Evolutionary conservation across 352 stramenopile genomes (phyloP).

Genomic region (Pythium phragmitis): DNA sequence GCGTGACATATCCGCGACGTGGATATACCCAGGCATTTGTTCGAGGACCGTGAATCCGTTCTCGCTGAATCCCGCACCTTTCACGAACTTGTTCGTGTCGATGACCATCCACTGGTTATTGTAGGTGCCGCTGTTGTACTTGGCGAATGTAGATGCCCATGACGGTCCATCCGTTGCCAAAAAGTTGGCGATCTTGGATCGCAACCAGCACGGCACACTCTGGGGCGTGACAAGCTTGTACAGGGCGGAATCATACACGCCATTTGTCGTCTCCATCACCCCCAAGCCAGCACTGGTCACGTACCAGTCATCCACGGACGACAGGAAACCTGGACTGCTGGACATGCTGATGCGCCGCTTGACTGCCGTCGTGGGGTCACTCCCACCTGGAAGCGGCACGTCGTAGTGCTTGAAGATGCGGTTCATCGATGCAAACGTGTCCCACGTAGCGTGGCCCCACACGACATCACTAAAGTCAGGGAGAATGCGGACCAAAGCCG

Average conservation of each 20-base stretch:
- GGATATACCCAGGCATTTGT: constrained; percentile 62
- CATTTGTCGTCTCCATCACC: constrained; percentile 75
- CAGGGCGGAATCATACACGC: constrained; percentile 50
- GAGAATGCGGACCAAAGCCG: constrained; percentile 65
- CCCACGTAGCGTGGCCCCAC: constrained; percentile 74
- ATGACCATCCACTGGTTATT: constrained; percentile 88
- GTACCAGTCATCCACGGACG: constrained; percentile 84
- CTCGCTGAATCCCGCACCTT: constrained; percentile 37
- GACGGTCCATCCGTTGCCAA: constrained; percentile 41
- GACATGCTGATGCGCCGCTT: constrained; percentile 63
- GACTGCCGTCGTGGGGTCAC: constrained; percentile 10
- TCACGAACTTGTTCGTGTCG: constrained; percentile 56
- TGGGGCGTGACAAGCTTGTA: constrained; percentile 49
- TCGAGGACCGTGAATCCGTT: constrained; percentile 66
- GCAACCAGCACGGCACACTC: constrained; percentile 67
- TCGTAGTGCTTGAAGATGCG: constrained; percentile 83
- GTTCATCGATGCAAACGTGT: constrained; percentile 70
- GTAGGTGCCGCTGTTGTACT: constrained; percentile 76
- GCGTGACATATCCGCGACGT: constrained; percentile 52
- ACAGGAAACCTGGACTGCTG: constrained; percentile 72
- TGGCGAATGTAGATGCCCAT: constrained; percentile 48
- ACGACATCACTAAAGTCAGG: constrained; percentile 57
- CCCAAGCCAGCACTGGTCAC: constrained; percentile 49
- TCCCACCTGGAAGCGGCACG: constrained; percentile 39
- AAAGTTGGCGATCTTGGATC: constrained; percentile 53